Evolutionary conservation across 2,329 filamentous ascomycete genomes (phyloP), one percentile per base, ranked within the genome.

Genomic region (Metarhizium brunneum): DNA sequence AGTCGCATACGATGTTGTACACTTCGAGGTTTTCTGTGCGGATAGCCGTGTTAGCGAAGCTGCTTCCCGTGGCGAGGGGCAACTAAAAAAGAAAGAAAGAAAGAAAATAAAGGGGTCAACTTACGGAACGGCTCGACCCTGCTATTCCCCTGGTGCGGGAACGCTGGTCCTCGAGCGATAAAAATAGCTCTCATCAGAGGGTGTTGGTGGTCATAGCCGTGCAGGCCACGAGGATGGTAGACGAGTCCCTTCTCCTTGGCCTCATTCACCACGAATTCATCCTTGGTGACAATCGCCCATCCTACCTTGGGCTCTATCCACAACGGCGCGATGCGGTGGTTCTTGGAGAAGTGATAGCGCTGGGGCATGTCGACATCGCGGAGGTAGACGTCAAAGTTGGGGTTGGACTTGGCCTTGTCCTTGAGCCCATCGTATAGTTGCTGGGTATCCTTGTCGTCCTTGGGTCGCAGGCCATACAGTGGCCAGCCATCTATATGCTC

Each of bases 171-270:
- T 43, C 90, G 79, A 1, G 94, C 94, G 51, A 97, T 79, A 64
- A 99, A 99, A 47, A 99, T 95, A 0, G 94, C 92, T 43, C 94
- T 79, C 94, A 99, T 99, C 48, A 99, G 76, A 0, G 92, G 92
- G 67, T 99, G 87, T 65, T 95, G 86, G 64, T 96, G 87, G 67
- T 99, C 94, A 67, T 97, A 99, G 2, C 94, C 94, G 66, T 99
- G 94, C 2, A 99, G 74, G 2, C 94, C 94, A 32, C 81, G 81
- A 0, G 94, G 94, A 61, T 87, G 80, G 66, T 96, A 99, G 0
- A 83, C 76, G 13, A 81, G 68, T 0, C 82, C 83, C 13, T 83
- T 83, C 54, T 79, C 76, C 58, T 84, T 78, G 0, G 81, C 89
- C 51, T 86, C 77, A 42, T 68, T 62, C 5, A 95, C 80, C 60